Evolutionary conservation across 495 filamentous ascomycete species (phyloP).

Genomic region (Darksidea phi): DNA sequence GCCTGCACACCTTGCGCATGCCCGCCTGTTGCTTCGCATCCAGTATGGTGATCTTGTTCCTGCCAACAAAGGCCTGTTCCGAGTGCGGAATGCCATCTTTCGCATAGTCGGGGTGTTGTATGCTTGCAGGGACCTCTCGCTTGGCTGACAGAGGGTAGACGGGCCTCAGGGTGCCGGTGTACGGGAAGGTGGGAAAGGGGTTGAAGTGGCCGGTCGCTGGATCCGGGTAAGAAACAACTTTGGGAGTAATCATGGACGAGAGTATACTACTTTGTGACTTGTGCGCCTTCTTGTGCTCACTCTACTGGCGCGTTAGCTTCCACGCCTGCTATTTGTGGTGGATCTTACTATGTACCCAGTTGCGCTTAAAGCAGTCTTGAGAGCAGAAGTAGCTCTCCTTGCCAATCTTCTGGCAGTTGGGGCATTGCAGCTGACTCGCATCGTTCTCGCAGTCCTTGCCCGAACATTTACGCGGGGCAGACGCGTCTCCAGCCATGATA

Average conservation of each 20-base stretch:
- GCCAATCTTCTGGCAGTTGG: conserved; percentile 85
- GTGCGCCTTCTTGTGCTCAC: conserved; percentile 81
- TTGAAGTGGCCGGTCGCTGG: conserved; percentile 86
- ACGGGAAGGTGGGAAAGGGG: conserved; percentile 83
- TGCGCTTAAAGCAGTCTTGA: conserved; percentile 97
- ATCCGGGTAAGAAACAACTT: conserved; percentile 80
- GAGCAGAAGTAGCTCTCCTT: conserved; percentile 96
- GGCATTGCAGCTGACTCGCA: conserved; percentile 83
- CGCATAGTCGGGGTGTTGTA: conserved; percentile 82
- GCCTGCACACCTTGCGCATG: conserved; percentile 89
- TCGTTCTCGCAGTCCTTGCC: conserved; percentile 81
- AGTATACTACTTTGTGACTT: conserved; percentile 79
- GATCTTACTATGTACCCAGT: conserved; percentile 69
- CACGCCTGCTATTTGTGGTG: neutral
- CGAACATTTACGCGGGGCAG: conserved; percentile 63
- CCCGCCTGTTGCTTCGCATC: conserved; percentile 74
- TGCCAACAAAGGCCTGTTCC: conserved; percentile 66
- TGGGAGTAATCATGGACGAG: conserved; percentile 65
- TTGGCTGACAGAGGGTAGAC: conserved; percentile 82
- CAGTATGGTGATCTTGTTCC: conserved; percentile 78
- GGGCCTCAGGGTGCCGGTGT: conserved; percentile 76
- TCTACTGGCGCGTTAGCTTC: conserved; percentile 49
- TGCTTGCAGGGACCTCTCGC: conserved; percentile 73
- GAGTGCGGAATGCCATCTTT: conserved; percentile 77
- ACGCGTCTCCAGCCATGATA: conserved; percentile 21